Base-by-base conservation (phyloP, 371 early-diverging fungal species). In the Rhizomucor pusillus region DNA sequence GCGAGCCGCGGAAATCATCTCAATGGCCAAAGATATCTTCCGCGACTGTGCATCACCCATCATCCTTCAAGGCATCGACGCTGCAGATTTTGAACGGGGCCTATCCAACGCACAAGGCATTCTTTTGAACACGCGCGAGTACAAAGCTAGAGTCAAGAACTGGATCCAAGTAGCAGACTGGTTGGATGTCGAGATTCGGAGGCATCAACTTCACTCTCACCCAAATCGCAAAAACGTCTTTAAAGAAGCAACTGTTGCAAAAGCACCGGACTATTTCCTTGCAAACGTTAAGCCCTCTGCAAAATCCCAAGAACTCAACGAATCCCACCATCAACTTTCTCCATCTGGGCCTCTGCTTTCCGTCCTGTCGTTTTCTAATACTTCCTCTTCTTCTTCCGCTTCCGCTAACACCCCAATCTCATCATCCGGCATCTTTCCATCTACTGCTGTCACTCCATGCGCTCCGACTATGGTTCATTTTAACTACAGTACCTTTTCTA, bases 131-230 rank as follows among this genome's bases (percentile, higher is more conserved):
- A 70, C 76, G 4, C 53, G 56, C 23, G 76, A 76, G 29, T 66
- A 59, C 49, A 54, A 66, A 43, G 52, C 56, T 1, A 25, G 47
- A 2, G 62, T 49, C 45, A 63, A 60, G 49, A 65, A 66, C 33
- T 72, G 67, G 65, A 60, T 68, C 14, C 73, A 76, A 50, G 65
- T 76, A 1, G 64, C 71, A 13, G 69, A 76, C 34, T 76, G 70
- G 68, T 48, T 76, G 16, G 59, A 73, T 20, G 63, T 68, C 4
- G 76, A 76, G 44, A 66, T 76, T 19, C 44, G 66, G 48, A 60
- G 75, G 24, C 75, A 74, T 52, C 52, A 66, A 43, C 61, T 48
- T 25, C 24, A 47, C 29, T 24, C 48, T 37, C 43, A 40, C 48
- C 47, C 39, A 36, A 18, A 23, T 14, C 49, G 11, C 40, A 36